Evolutionary conservation across 768 basidiomycete species (phyloP), one percentile per base, ranked within the genome.

Genomic region (Lentinula aciculospora): DNA sequence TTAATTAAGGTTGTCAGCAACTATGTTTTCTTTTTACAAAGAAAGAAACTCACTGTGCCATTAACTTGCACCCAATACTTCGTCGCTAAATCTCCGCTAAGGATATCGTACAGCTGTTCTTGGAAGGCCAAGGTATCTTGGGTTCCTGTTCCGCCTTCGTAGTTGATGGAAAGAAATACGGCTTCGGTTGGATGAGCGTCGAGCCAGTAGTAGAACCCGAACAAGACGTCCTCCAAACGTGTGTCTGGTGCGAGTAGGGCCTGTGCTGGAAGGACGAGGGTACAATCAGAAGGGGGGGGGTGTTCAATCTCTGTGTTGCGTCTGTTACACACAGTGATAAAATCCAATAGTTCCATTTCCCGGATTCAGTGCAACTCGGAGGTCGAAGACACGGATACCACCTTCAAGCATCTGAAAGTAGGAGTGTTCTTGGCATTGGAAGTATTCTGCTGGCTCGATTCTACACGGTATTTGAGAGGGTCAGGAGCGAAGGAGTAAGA

Each of bases 161-260:
- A 72, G 57, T 81, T 82, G 45, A 83, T 62, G 0, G 79, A 81
- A 19, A 80, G 71, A 13, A 81, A 69, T 4, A 83, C 68, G 1
- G 79, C 76, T 62, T 83, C 81, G 0, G 77, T 77, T 0, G 78
- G 77, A 56, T 83, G 79, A 21, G 72, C 67, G 58, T 80, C 72
- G 13, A 83, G 72, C 79, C 80, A 83, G 39, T 67, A 67, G 63
- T 83, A 82, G 10, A 80, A 64, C 6, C 77, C 80, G 53, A 78
- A 81, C 39, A 81, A 71, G 1, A 82, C 76, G 50, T 83, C 81
- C 56, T 78, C 74, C 28, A 81, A 61, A 1, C 70, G 72, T 1
- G 81, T 80, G 1, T 74, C 76, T 4, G 75, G 74, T 32, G 73
- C 74, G 25, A 81, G 66, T 4, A 81, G 69, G 2, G 78, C 77